These are phyloP conservation scores for Volvox africanus DNA, from an alignment of 139 green algal genomes.

Conservation along the genomic window DNA sequence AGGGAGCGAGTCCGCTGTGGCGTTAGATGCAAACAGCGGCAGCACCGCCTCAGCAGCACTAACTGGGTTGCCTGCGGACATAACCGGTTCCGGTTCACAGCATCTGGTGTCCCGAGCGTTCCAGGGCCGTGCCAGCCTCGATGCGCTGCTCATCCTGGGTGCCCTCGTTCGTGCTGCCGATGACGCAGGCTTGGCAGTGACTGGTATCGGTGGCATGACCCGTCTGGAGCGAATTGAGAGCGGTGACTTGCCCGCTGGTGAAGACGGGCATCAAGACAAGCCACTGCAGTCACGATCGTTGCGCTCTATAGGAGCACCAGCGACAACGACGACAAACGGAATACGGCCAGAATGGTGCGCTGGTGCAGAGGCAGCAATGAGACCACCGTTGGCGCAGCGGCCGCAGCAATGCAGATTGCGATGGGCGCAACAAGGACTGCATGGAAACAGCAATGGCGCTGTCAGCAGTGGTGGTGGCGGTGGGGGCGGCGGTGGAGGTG, in stretches of 20 bases:
- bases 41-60: background rate
- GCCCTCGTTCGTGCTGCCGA: constrained; percentile 12
- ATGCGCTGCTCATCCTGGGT: constrained; percentile 20
- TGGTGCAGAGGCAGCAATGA: background rate
- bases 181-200: constrained; percentile 5
- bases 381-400: too few relatives aligned
- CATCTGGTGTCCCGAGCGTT: constrained; percentile 6
- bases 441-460: background rate
- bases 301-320: background rate
- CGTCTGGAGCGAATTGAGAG: constrained; percentile 46
- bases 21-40: constrained; percentile 4
- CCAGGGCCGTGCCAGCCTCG: constrained; percentile 10
- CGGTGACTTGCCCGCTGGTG: constrained; percentile 3
- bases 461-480: background rate
- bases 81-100: background rate
- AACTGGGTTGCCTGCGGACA: background rate
- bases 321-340: background rate
- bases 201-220: background rate
- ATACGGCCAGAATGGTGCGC: background rate
- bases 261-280: background rate
- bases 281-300: background rate
- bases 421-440: background rate
- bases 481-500: background rate
- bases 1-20: background rate
- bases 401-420: background rate